Evolutionary conservation across 2,329 filamentous ascomycete species (phyloP).

Genomic region (Fusarium sp.): DNA sequence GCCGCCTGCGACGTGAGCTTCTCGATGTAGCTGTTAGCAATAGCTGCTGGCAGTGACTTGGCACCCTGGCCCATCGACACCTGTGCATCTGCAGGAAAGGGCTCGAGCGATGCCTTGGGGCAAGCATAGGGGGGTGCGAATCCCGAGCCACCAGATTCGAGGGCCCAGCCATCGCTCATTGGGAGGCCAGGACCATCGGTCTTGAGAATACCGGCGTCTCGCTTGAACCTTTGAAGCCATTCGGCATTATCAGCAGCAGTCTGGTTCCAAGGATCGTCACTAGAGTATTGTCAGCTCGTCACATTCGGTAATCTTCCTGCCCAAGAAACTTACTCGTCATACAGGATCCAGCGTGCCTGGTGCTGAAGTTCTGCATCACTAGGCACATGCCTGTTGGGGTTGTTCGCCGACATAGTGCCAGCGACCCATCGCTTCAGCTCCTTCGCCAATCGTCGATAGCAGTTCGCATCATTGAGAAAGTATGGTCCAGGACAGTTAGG

Average conservation of each 20-base stretch:
- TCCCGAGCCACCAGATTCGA: slow-evolving; percentile 60
- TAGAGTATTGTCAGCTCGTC: slow-evolving; percentile 41
- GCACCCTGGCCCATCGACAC: slow-evolving; percentile 48
- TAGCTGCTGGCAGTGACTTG: slow-evolving; percentile 54
- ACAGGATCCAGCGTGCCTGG: slow-evolving; percentile 69
- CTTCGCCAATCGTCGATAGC: slow-evolving; percentile 63
- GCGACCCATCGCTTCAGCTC: slow-evolving; percentile 63
- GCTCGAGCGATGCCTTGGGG: slow-evolving; percentile 51
- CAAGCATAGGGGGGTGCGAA: slow-evolving; percentile 64
- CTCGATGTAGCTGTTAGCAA: slow-evolving; percentile 59
- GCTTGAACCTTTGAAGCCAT: slow-evolving; percentile 70
- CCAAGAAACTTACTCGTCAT: slow-evolving; percentile 61
- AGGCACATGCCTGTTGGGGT: slow-evolving; percentile 66
- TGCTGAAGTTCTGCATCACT: slow-evolving; percentile 70
- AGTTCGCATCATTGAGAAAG: slow-evolving; percentile 68
- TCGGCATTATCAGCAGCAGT: slow-evolving; percentile 70
- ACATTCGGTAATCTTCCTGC: not conserved
- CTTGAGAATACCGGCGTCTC: slow-evolving; percentile 61
- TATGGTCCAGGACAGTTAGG: slow-evolving; percentile 44
- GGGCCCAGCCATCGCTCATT: slow-evolving; percentile 52
- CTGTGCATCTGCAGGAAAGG: slow-evolving; percentile 46
- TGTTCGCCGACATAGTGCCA: slow-evolving; percentile 64
- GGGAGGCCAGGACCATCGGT: slow-evolving; percentile 60
- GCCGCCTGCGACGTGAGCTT: slow-evolving; percentile 54
- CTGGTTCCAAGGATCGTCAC: slow-evolving; percentile 71